Base-by-base conservation (phyloP, 2,329 filamentous ascomycete genomes). In the Penicillium sp. region DNA sequence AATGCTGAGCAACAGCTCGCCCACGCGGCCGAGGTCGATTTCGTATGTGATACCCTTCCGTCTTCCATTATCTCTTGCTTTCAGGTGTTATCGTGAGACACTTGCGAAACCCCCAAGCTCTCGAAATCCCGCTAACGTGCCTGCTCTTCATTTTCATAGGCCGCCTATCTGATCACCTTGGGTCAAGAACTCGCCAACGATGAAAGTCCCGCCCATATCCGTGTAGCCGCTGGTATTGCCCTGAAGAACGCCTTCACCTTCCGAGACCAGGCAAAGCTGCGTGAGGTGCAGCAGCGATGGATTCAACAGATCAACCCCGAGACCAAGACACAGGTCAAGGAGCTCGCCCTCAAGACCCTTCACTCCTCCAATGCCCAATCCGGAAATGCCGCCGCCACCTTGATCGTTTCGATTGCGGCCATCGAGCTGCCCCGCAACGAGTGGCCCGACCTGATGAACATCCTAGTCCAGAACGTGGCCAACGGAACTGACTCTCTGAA, bases 161-260 rank as follows among this genome's bases (percentile, higher is more conserved):
- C 94, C 68, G 85, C 89, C 75, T 99, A 99, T 78, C 86, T 97
- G 63, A 86, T 88, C 63, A 94, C 91, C 59, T 89, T 99, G 70
- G 93, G 94, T 63, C 88, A 90, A 77, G 91, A 96, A 77, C 86
- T 99, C 68, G 91, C 92, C 71, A 96, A 97, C 77, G 93, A 97
- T 70, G 83, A 84, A 64, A 87, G 89, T 62, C 82, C 89, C 70
- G 84, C 89, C 60, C 84, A 90, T 70, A 94, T 97, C 71, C 89
- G 94, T 82, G 89, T 90, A 64, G 93, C 94, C 64, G 94, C 94
- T 66, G 94, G 92, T 85, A 85, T 99, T 66, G 93, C 94, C 64
- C 82, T 99, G 69, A 99, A 99, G 80, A 99, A 99, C 82, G 89
- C 94, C 68, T 97, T 99, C 80, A 91, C 90, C 69, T 90, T 92